These are phyloP conservation scores for Pseudogymnoascus sp. DNA, from an alignment of 2,329 filamentous ascomycete species.

Conservation along the genomic window DNA sequence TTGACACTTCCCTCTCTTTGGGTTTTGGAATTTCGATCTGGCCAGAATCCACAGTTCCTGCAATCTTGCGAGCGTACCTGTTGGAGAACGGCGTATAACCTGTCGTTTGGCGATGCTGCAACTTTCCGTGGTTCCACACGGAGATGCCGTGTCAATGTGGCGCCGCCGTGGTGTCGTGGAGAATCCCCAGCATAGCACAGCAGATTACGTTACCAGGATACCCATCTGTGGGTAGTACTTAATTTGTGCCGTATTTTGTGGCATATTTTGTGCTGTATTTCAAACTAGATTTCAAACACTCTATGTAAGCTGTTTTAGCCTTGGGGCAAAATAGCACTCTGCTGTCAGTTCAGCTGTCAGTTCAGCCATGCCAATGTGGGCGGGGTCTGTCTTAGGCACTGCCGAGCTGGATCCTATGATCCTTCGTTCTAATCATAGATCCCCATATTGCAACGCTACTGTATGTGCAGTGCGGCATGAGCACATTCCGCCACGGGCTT, in stretches of 20 bases:
- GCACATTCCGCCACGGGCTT: neutral
- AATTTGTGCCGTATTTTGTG: neutral
- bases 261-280: neutral
- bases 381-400: neutral
- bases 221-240: neutral
- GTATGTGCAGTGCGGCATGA: neutral
- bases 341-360: neutral
- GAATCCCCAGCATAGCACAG: neutral
- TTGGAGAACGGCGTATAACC: neutral
- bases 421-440: neutral
- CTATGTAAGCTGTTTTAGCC: neutral
- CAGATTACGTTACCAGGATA: neutral
- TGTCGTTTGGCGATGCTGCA: conserved; percentile 2
- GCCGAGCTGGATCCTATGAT: neutral
- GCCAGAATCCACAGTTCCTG: conserved; percentile 2
- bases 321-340: neutral
- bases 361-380: neutral
- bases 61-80: neutral
- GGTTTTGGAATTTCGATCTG: conserved; percentile 2
- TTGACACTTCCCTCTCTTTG: neutral
- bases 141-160: neutral
- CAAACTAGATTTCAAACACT: neutral
- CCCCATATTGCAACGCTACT: neutral
- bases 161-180: neutral
- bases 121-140: neutral